Evolutionary conservation across 163 green algal species (phyloP).

Genomic region (Chlorella variabilis): DNA sequence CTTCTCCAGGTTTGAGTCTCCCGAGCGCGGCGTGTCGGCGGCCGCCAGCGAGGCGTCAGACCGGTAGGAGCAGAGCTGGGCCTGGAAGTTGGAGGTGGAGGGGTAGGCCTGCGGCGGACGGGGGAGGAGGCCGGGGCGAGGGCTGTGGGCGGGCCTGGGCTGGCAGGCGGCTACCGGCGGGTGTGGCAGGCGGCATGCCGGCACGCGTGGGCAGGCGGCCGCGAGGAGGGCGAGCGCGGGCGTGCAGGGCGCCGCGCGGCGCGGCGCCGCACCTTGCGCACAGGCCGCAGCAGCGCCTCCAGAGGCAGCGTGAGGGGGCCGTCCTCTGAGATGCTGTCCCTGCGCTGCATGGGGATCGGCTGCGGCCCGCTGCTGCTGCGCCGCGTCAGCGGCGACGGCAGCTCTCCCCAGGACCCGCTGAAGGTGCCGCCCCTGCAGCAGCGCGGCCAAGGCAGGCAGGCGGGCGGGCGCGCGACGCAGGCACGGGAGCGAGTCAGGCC

Average conservation of each 20-base stretch:
- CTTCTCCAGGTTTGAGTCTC: conserved; percentile 21
- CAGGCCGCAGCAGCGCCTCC: conserved; percentile 13
- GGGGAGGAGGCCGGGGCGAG: neutral
- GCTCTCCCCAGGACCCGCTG: neutral
- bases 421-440: neutral
- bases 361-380: neutral
- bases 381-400: neutral
- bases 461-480: too few relatives aligned
- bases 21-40: conserved; percentile 25
- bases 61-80: conserved; percentile 1
- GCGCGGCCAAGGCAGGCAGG: too few relatives aligned
- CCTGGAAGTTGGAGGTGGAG: conserved; percentile 25
- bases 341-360: conserved; percentile 2
- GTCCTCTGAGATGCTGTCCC: neutral
- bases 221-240: too few relatives aligned
- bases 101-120: conserved; percentile 27
- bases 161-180: too few relatives aligned
- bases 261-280: conserved; percentile 42
- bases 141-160: neutral
- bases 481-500: too few relatives aligned
- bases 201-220: too few relatives aligned
- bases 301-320: conserved; percentile 1
- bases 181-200: too few relatives aligned
- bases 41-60: conserved; percentile 13
- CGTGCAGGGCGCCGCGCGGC: too few relatives aligned